These are phyloP conservation scores for Tetrapisispora phaffii DNA, from an alignment of 805 yeast species.

Conservation along the genomic window DNA sequence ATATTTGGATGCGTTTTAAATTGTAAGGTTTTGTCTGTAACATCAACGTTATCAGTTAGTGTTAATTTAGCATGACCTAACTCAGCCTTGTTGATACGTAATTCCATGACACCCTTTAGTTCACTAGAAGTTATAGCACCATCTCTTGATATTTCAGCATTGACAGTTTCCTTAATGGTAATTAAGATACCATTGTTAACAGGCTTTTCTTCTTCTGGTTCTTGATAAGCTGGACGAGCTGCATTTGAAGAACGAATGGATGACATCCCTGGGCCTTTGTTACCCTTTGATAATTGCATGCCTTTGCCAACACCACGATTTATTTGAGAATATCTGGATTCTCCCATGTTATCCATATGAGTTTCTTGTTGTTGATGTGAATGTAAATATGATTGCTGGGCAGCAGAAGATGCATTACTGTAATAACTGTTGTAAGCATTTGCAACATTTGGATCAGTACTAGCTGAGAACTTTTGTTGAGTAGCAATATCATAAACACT, in stretches of 20 bases:
- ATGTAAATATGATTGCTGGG: slow-evolving; percentile 28
- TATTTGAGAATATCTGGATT: slow-evolving; percentile 3
- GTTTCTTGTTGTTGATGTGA: slow-evolving; percentile 13
- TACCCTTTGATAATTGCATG: slow-evolving; percentile 21
- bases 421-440: slow-evolving; percentile 32
- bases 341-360: slow-evolving; percentile 9
- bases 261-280: neutral
- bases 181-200: slow-evolving; percentile 71
- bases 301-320: slow-evolving; percentile 14
- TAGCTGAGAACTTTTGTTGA: slow-evolving; percentile 16
- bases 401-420: slow-evolving; percentile 31
- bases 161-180: slow-evolving; percentile 63
- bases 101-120: slow-evolving; percentile 81
- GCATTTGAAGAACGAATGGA: slow-evolving; percentile 1
- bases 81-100: slow-evolving; percentile 72
- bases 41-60: slow-evolving; percentile 40
- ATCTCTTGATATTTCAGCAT: slow-evolving; percentile 74
- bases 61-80: slow-evolving; percentile 57
- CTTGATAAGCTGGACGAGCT: slow-evolving; percentile 16
- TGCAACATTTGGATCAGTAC: slow-evolving; percentile 27
- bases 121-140: slow-evolving; percentile 65
- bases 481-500: slow-evolving; percentile 22
- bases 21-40: slow-evolving; percentile 41
- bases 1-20: slow-evolving; percentile 96
- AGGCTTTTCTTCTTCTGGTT: slow-evolving; percentile 22